Evolutionary conservation across 139 green algal species (phyloP).

Genomic region (Chlorella sp.): DNA sequence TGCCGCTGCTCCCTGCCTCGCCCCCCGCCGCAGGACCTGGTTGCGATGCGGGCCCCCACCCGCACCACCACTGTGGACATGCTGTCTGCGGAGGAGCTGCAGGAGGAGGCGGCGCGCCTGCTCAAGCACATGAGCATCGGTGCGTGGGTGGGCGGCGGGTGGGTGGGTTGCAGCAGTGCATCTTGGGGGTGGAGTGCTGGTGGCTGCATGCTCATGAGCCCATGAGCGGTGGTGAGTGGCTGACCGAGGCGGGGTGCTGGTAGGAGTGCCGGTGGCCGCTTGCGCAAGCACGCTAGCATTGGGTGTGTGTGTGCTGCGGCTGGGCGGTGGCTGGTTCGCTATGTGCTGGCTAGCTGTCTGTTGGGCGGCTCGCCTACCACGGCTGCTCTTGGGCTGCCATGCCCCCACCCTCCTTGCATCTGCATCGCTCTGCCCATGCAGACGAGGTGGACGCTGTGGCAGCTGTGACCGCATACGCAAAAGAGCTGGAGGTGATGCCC

Average conservation of each 20-base stretch:
- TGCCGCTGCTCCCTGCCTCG: too few species aligned
- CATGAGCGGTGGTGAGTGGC: too few species aligned
- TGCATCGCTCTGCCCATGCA: background rate
- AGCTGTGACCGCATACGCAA: background rate
- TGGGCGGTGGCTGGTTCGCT: too few species aligned
- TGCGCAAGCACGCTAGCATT: too few species aligned
- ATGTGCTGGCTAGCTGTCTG: too few species aligned
- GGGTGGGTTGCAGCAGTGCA: background rate
- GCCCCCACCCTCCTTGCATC: background rate
- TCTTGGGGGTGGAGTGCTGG: too few species aligned
- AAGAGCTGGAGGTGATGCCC: slow-evolving; percentile 26
- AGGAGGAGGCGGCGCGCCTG: slow-evolving; percentile 18
- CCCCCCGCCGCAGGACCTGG: background rate
- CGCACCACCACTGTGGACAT: background rate
- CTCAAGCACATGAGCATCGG: slow-evolving; percentile 43
- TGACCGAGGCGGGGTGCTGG: too few species aligned
- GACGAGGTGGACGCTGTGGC: slow-evolving; percentile 26
- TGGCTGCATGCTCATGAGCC: too few species aligned
- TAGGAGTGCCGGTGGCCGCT: too few species aligned
- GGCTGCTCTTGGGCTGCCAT: background rate
- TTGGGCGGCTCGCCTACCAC: too few species aligned
- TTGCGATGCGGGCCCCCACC: background rate
- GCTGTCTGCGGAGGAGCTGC: slow-evolving; percentile 1
- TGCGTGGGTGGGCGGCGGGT: background rate
- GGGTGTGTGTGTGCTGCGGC: too few species aligned